Evolutionary conservation across 306 rosid genomes (phyloP), one percentile per base, ranked within the genome.

Genomic region (Cucurbita pepo): DNA sequence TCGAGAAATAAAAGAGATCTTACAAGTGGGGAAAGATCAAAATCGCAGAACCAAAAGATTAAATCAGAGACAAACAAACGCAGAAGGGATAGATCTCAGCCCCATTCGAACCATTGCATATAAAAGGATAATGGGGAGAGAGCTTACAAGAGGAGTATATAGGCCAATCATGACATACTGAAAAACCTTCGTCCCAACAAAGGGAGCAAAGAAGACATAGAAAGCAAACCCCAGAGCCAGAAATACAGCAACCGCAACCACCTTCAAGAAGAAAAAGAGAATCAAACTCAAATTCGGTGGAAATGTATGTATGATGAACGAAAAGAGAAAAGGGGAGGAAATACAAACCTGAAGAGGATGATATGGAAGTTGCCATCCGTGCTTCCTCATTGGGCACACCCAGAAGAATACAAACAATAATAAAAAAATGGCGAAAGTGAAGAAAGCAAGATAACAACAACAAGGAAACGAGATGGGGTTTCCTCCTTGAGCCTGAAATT

Each of bases 211-310:
- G 89, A 93, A 93, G 79, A 93, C 98, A 80, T 90, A 93, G 85
- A 87, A 93, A 58, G 98, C 98, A 79, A 93, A 93, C 54, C 96
- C 98, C 89, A 90, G 81, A 21, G 98, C 97, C 83, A 90, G 70
- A 83, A 93, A 93, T 12, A 93, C 97, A 76, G 98, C 96, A 84
- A 93, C 90, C 54, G 98, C 98, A 82, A 93, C 98, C 81, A 93
- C 97, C 98, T 93, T 72, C 74, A 71, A 53, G 16, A 80, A n/a
- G 66, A 10, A 19, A 41, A 73, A 34, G 8, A 59, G 1, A 54
- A 73, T 50, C 61, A 44, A 41, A 40, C 40, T 6, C 12, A 47
- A n/a, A 69, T 55, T 11, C 11, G 38, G 21, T 10, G 50, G 55
- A 56, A 18, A 45, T 5, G 76, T 63, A 61, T 19, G 34, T 56